Evolutionary conservation across 2,329 filamentous ascomycete species (phyloP), one percentile per base, ranked within the genome.

Genomic region (Periconia digitata): DNA sequence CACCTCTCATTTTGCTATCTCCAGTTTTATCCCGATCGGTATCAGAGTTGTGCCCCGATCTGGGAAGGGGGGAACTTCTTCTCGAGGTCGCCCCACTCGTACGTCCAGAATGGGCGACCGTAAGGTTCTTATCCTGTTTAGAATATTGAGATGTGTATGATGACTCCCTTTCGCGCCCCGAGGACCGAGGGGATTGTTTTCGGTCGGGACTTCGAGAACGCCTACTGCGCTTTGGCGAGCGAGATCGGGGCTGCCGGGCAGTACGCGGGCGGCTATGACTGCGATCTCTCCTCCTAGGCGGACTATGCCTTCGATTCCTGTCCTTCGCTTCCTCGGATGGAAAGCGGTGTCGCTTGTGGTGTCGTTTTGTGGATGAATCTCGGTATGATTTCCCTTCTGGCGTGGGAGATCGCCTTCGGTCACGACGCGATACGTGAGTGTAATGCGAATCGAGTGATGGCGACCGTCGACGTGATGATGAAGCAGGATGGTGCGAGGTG

Each of bases 361-460:
- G 53, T 44, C 63, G 62, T 17, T 60, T 50, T 6, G 62, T 58
- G 5, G 63, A 64, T 24, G 58, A 59, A 43, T 62, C 62, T 50
- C 66, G 62, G 46, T 62, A 59, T 17, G 61, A 57, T 36, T 56
- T 62, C 49, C 63, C 61, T 16, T 67, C 66, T 22, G 63, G 62
- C 21, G 68, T 63, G 40, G 46, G 18, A 13, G 69, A 70, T 42
- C 67, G 59, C 56, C 64, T 66, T 38, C 69, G 62, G 40, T 51
- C 51, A 47, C 65, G 60, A 42, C 59, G 58, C 32, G 66, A 53
- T 32, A 63, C 62, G 18, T 60, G 57, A 44, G 64, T 57, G 54
- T 73, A 72, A 44, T 66, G 59, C 23, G 70, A 72, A 38, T 75
- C 72, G 50, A 55, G 59, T 13, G 74, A 76, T 13, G 61, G 70